Evolutionary conservation across 495 filamentous ascomycete genomes (phyloP).

Genomic region (Melanomma pulvis-pyrius): DNA sequence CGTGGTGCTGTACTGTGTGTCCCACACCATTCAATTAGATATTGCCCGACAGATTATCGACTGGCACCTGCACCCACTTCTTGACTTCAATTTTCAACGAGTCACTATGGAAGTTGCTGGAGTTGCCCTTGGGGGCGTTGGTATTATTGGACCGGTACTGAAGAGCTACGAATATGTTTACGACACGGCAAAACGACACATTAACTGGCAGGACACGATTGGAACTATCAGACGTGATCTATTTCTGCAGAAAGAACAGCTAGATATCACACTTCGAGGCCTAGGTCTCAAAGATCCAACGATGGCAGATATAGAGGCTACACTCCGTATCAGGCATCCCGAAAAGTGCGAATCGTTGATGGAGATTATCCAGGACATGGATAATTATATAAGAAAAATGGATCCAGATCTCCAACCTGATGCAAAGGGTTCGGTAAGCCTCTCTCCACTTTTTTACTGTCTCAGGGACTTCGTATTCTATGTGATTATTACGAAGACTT

Average conservation of each 20-base stretch:
- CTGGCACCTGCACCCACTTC: no score
- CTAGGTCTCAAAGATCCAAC: slow-evolving; percentile 2
- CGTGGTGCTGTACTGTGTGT: no score
- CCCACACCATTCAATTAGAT: background rate
- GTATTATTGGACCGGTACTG: slow-evolving; percentile 1
- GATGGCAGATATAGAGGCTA: slow-evolving; percentile 7
- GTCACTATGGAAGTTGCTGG: slow-evolving; percentile 16
- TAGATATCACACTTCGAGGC: slow-evolving; percentile 11
- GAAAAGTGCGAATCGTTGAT: slow-evolving; percentile 4
- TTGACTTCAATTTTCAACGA: no score
- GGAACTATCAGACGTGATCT: slow-evolving; percentile 5
- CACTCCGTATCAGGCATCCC: slow-evolving; percentile 7
- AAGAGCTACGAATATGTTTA: slow-evolving; percentile 10
- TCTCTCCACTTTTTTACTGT: no score
- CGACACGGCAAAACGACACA: background rate
- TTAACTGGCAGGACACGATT: slow-evolving; percentile 6
- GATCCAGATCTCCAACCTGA: slow-evolving; percentile 8
- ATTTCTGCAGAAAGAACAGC: slow-evolving; percentile 16
- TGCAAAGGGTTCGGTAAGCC: slow-evolving; percentile 11
- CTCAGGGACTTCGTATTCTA: no score
- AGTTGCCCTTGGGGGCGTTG: slow-evolving; percentile 13
- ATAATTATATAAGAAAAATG: slow-evolving; percentile 4
- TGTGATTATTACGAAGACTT: no score
- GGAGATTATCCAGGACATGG: slow-evolving; percentile 15
- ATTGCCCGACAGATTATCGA: no score